These are phyloP conservation scores for Penicillium verrucosum DNA, from an alignment of 2,329 filamentous ascomycete genomes.

Conservation along the genomic window DNA sequence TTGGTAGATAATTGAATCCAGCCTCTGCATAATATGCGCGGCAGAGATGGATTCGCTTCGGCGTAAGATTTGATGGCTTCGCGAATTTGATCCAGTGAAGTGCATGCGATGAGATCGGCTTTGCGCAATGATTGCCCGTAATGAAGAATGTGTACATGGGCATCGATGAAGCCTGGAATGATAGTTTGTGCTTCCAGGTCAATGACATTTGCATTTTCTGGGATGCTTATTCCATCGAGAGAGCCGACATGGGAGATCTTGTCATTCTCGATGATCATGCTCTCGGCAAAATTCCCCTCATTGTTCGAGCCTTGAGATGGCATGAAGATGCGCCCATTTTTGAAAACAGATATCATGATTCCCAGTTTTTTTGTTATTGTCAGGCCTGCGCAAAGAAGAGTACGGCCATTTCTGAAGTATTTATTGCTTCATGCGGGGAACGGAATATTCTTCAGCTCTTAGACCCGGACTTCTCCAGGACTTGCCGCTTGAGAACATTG, in stretches of 20 bases:
- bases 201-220: constrained; percentile 21
- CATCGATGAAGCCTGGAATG: constrained; percentile 50
- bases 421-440: constrained; percentile 9
- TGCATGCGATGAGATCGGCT: constrained; percentile 43
- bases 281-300: constrained; percentile 25
- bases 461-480: constrained; percentile 9
- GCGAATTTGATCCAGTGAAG: constrained; percentile 45
- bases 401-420: not conserved
- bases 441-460: not conserved
- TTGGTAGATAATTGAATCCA: constrained; percentile 52
- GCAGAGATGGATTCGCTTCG: constrained; percentile 36
- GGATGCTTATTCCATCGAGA: constrained; percentile 25
- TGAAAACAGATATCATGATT: constrained; percentile 29
- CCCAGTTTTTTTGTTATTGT: not conserved
- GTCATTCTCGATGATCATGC: constrained; percentile 42
- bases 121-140: constrained; percentile 49
- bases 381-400: not conserved
- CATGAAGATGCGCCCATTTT: constrained; percentile 36
- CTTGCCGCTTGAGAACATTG: constrained; percentile 6
- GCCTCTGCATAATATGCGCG: constrained; percentile 46
- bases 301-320: constrained; percentile 5
- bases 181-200: constrained; percentile 41
- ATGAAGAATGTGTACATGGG: constrained; percentile 51
- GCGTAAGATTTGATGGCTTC: constrained; percentile 43
- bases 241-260: constrained; percentile 44